Percentiles rank a stretch among this genome's conserved stretches.
Evolutionary conservation across 2,329 filamentous ascomycete species (phyloP).

Genomic region (Claviceps sorghi): DNA sequence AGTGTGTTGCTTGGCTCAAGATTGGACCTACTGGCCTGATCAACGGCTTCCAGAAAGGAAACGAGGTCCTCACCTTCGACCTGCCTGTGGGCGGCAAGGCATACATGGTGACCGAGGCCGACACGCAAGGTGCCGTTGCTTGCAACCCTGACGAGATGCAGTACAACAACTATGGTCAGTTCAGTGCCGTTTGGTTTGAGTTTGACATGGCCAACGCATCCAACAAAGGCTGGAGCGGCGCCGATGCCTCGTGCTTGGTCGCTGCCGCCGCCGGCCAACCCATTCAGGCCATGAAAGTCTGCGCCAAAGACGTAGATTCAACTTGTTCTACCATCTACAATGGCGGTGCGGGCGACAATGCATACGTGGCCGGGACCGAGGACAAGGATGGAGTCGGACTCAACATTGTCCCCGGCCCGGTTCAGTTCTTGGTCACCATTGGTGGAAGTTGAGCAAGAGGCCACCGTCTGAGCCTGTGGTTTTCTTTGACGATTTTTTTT

Average conservation of each 20-base stretch:
- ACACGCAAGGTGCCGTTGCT: conserved; percentile 35
- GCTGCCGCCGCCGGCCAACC: conserved; percentile 18
- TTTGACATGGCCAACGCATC: conserved; percentile 30
- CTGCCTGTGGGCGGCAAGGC: conserved; percentile 23
- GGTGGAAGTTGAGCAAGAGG: conserved; percentile 11
- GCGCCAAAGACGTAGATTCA: conserved; percentile 13
- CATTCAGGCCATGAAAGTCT: conserved; percentile 24
- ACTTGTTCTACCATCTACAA: conserved; percentile 28
- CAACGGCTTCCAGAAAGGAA: conserved; percentile 34
- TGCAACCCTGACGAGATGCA: conserved; percentile 23
- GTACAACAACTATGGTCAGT: conserved; percentile 25
- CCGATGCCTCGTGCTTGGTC: conserved; percentile 35
- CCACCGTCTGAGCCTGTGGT: background rate
- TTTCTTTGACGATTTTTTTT: background rate
- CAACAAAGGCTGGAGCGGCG: conserved; percentile 36
- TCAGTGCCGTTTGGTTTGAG: conserved; percentile 33
- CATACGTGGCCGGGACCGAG: conserved; percentile 24
- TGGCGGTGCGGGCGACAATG: conserved; percentile 21
- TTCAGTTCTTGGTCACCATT: conserved; percentile 18
- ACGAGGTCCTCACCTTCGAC: conserved; percentile 25
- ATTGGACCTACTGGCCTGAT: conserved; percentile 29
- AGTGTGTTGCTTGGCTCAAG: conserved; percentile 38
- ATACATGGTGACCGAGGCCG: conserved; percentile 28
- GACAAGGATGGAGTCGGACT: conserved; percentile 25
- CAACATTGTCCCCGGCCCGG: conserved; percentile 20